Conservation (phyloP, 1,139 yeast genomes). For the Yamadazyma epiphylla region DNA sequence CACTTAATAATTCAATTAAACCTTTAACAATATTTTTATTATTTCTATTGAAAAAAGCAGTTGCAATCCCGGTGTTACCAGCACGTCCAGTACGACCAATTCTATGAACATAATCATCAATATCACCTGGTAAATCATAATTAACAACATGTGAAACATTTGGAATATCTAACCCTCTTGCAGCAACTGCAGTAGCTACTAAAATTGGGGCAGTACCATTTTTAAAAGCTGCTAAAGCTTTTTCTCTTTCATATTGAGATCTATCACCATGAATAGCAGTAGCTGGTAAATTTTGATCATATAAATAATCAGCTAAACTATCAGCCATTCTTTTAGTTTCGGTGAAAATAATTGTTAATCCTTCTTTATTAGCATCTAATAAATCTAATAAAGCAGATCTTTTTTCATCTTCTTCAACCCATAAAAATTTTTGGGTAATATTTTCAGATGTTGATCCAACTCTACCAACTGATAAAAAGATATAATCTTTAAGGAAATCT, state of each 20-base stretch:
- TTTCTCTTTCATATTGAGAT: slow-evolving; percentile 96
- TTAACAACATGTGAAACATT: slow-evolving; percentile 96
- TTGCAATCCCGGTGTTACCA: slow-evolving; percentile 97
- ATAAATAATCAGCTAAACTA: slow-evolving; percentile 85
- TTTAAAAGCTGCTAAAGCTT: slow-evolving; percentile 88
- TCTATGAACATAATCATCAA: slow-evolving; percentile 98
- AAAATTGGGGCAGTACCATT: slow-evolving; percentile 84
- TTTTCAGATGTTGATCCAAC: slow-evolving; percentile 98
- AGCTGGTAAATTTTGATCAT: slow-evolving; percentile 89
- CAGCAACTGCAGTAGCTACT: slow-evolving; percentile 98
- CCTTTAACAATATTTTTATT: slow-evolving; percentile 89
- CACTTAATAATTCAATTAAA: slow-evolving; percentile 78
- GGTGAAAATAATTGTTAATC: slow-evolving; percentile 89
- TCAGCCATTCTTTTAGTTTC: slow-evolving; percentile 99
- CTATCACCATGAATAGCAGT: slow-evolving; percentile 99
- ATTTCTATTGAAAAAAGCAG: slow-evolving; percentile 96
- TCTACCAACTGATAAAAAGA: slow-evolving; percentile 95
- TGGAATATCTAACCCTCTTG: slow-evolving; percentile 99
- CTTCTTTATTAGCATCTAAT: slow-evolving; percentile 71
- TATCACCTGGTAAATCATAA: slow-evolving; percentile 94
- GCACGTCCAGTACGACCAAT: slow-evolving; percentile 99
- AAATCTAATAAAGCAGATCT: slow-evolving; percentile 88
- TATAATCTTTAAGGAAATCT: slow-evolving; percentile 93
- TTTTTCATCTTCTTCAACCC: slow-evolving; percentile 95
- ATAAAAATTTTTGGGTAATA: slow-evolving; percentile 88